Evolutionary conservation across 2,329 filamentous ascomycete genomes (phyloP), one percentile per base, ranked within the genome.

Genomic region (Colletotrichum gigasporum): DNA sequence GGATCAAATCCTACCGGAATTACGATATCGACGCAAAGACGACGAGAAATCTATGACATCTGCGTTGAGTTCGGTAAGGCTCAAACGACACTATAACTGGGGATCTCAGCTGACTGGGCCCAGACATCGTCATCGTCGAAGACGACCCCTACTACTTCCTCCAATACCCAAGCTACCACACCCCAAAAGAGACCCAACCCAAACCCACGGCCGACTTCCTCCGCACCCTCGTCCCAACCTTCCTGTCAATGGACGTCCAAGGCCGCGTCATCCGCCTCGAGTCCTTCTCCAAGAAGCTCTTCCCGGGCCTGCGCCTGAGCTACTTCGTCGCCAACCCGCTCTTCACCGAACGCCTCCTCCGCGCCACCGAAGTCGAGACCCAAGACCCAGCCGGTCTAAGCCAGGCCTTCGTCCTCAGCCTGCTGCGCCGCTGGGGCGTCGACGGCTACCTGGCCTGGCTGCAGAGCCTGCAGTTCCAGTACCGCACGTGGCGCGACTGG

Each of bases 361-460:
- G 71, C 16, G 72, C 73, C 16, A 71, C 67, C 4, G 71, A 75
- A 56, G 83, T 87, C 22, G 88, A 86, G 22, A 89, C 87, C 1
- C 91, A 93, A 72, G 89, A 88, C 62, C 90, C 91, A 0, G 85
- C 86, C 18, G 91, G 91, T 37, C 83, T 92, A 63, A 84, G 87
- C 1, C 90, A 93, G 73, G 72, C 70, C 1, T 68, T 74, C 20
- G 62, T 65, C 0, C 59, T 74, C 2, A 44, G 58, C 3, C 61
- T 74, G 12, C 61, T 74, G 5, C 88, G 91, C 70, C 83, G 86
- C 66, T 94, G 91, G 91, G 90, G 90, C 11, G 89, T 93, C 69
- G 78, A 81, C 2, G 91, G 91, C n/a, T 94, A 91, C 72, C 75
- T 94, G 6, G 85, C 90, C 73, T 94, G 91, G 91, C 80, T 94